Evolutionary conservation across 2,329 filamentous ascomycete species (phyloP).

Genomic region (Verticillium longisporum): DNA sequence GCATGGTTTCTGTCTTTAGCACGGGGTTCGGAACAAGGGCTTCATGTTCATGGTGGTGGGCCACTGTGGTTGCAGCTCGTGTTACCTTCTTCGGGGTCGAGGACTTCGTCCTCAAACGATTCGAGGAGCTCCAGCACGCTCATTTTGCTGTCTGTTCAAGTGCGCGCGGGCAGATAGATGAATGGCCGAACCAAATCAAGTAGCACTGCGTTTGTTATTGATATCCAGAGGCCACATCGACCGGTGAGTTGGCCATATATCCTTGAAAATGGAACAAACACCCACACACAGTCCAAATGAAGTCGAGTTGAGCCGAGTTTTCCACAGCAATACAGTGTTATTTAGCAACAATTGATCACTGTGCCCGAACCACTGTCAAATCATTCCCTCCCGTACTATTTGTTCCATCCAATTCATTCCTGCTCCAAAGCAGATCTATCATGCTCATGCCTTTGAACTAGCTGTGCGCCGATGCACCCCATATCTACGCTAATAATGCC

Average conservation of each 20-base stretch:
- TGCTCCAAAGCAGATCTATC: neutral
- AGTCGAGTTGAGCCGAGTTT: neutral
- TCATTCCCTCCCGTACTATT: neutral
- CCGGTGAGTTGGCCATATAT: too few relatives aligned
- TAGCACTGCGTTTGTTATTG: too few relatives aligned
- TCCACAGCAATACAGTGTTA: neutral
- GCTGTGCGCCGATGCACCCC: neutral
- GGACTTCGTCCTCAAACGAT: constrained; percentile 34
- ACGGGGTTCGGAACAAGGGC: neutral
- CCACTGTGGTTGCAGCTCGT: constrained; percentile 1
- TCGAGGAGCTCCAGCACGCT: constrained; percentile 14
- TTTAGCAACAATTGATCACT: neutral
- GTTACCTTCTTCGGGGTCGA: constrained; percentile 42
- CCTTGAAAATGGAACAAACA: too few relatives aligned
- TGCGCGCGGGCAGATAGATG: neutral
- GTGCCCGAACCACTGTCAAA: neutral
- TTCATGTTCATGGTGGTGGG: neutral
- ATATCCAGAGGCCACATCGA: too few relatives aligned
- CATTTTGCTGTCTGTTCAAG: neutral
- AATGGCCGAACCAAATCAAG: neutral
- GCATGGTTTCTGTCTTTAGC: neutral
- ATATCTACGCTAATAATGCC: neutral
- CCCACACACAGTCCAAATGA: too few relatives aligned
- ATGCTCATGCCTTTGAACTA: neutral
- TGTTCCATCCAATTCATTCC: neutral